Evolutionary conservation across 345 rosid species (phyloP).

Genomic region (Syzygium aromaticum): DNA sequence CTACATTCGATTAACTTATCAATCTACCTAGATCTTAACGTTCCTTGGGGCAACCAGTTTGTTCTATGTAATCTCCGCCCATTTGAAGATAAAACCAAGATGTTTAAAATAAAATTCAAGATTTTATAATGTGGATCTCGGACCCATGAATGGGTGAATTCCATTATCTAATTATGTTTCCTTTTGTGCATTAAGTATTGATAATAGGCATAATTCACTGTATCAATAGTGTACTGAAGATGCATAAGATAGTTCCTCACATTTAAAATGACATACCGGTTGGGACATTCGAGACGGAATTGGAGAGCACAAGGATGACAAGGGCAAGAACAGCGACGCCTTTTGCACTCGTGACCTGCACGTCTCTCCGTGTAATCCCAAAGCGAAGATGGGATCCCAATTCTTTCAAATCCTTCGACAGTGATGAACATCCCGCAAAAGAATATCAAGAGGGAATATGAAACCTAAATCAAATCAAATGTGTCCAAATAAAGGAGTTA

Average conservation of each 20-base stretch:
- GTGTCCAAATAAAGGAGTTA: not conserved
- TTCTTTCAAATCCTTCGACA: slow-evolving; percentile 62
- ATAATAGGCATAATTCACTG: not conserved
- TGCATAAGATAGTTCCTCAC: not conserved
- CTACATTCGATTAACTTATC: not conserved
- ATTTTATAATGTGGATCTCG: not conserved
- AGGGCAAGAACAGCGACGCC: slow-evolving; percentile 24
- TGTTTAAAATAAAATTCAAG: not conserved
- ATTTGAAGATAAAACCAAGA: not conserved
- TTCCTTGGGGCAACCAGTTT: not conserved
- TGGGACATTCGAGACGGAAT: slow-evolving; percentile 15
- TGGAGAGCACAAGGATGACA: slow-evolving; percentile 16
- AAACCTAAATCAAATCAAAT: slow-evolving; percentile 29
- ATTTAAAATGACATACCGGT: slow-evolving; percentile 2
- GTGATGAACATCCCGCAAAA: slow-evolving; percentile 88
- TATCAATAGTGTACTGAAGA: not conserved
- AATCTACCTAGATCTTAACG: not conserved
- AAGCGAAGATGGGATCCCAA: slow-evolving; percentile 61
- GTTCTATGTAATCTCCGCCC: not conserved
- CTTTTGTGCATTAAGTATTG: not conserved
- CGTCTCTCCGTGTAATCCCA: slow-evolving; percentile 72
- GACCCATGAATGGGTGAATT: not conserved
- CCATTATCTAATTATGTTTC: not conserved
- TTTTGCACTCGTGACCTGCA: slow-evolving; percentile 24
- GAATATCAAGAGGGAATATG: slow-evolving; percentile 67